phyloP scores from a whole-genome alignment of 768 basidiomycete species.

The Floccularia luteovirens region DNA sequence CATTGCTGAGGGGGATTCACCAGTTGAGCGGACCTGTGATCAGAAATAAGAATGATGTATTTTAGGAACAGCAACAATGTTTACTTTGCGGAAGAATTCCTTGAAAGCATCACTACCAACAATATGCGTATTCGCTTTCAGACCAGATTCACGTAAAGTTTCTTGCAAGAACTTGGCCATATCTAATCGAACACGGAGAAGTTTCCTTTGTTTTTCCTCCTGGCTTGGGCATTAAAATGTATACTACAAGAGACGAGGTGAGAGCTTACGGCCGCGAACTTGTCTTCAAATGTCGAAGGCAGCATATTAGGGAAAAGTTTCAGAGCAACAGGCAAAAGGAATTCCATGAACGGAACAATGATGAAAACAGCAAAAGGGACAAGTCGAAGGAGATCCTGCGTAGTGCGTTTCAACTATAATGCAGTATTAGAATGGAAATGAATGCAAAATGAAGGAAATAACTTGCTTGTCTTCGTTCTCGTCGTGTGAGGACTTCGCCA shows the following conservation, averaged over 20 bases:
- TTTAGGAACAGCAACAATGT: conserved; percentile 4
- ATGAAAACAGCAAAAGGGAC: conserved; percentile 95
- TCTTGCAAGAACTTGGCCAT: conserved; percentile 99
- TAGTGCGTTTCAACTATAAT: conserved; percentile 83
- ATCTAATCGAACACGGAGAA: conserved; percentile 88
- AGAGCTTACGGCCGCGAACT: conserved; percentile 71
- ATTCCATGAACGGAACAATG: conserved; percentile 97
- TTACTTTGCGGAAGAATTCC: conserved; percentile 96
- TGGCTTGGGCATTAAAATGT: conserved; percentile 19
- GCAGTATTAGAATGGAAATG: background rate
- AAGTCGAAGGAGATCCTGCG: conserved; percentile 85
- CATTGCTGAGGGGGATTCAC: conserved; percentile 81
- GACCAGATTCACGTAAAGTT: conserved; percentile 88
- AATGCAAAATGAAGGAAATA: background rate
- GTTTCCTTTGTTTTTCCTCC: conserved; percentile 97
- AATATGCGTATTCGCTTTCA: conserved; percentile 90
- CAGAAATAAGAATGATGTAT: background rate
- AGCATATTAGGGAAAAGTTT: conserved; percentile 99
- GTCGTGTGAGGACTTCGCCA: conserved; percentile 83
- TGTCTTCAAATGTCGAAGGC: conserved; percentile 97
- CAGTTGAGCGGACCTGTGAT: conserved; percentile 79
- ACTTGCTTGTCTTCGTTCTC: conserved; percentile 86
- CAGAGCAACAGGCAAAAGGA: conserved; percentile 90
- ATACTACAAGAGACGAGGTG: background rate
- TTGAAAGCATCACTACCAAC: conserved; percentile 95